Evolutionary conservation across 2,329 filamentous ascomycete genomes (phyloP), one percentile per base, ranked within the genome.

Genomic region (Aureobasidium musti): DNA sequence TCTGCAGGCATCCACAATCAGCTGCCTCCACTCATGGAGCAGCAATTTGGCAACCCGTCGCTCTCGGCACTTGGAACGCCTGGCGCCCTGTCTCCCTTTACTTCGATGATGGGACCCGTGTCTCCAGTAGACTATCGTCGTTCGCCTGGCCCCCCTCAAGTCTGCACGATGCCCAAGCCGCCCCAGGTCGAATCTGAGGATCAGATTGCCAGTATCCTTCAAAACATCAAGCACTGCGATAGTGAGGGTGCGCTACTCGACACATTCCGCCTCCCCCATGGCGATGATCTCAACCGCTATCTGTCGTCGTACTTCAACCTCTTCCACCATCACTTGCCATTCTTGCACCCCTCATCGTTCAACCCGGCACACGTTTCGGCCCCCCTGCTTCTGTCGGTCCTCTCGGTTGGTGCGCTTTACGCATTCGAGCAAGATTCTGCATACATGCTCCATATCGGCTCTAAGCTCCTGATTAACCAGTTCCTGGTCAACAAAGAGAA

Each of bases 401-500:
- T 99, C 61, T 98, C 95, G 30, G 97, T 99, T 69, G 95, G 95
- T 73, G 94, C 95, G 11, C 82, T 99, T 23, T 98, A 98, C 79
- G 94, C 94, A 19, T 98, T 98, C 76, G 94, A 98, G 75, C 92
- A 97, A 76, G 94, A 98, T 73, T 91, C 97, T 76, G 95, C 95
- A 0, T 98, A 97, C 77, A 92, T 96, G 84, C 87, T 97, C 26
- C 95, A 99, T 79, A 96, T 98, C 72, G 95, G 94, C 21, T 97
- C 95, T 68, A 99, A 98, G 82, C 91, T 98, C 33, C 86, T 99
- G 21, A 93, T 98, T 73, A 97, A 96, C 76, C 92, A 97, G 77
- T 98, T 98, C 78, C 79, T 99, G 69, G 92, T 97, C 79, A 96
- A 97, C 81, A 97, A 97, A 83, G 93, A 97, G 78, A 97, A 96